phyloP scores from a whole-genome alignment of 164 flowering plant species.

The Aristolochia fimbriata region DNA sequence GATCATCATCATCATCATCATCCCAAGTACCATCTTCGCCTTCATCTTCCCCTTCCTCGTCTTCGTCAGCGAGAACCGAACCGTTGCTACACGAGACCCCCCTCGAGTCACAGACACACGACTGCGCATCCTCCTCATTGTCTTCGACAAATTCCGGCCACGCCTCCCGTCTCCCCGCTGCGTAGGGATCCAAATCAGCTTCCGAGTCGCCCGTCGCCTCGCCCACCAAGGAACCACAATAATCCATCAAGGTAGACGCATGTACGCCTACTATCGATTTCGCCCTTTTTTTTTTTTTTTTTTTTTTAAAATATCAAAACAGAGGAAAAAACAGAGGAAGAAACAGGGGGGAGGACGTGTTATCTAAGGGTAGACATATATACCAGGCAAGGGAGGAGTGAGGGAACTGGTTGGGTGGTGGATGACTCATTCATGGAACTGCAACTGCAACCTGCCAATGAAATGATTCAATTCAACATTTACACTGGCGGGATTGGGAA shows the following conservation, averaged over 20 bases:
- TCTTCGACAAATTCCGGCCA: neutral
- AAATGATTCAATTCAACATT: too few species aligned
- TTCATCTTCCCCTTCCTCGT: neutral
- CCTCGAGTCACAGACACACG: slow-evolving; percentile 7
- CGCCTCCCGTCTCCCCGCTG: neutral
- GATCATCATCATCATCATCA: neutral
- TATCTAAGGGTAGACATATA: too few species aligned
- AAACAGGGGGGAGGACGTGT: too few species aligned
- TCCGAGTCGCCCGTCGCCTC: slow-evolving; percentile 21
- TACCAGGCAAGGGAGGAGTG: too few species aligned
- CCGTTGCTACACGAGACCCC: neutral
- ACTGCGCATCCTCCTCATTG: slow-evolving; percentile 11
- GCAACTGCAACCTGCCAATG: too few species aligned
- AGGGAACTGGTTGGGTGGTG: too few species aligned
- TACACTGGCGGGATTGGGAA: too few species aligned
- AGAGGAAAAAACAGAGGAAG: too few species aligned
- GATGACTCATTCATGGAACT: too few species aligned
- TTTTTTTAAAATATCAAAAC: too few species aligned
- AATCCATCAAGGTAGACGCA: neutral
- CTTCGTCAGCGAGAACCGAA: neutral
- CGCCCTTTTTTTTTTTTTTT: too few species aligned
- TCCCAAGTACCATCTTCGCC: neutral
- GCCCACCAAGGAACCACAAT: slow-evolving; percentile 2
- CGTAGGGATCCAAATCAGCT: neutral
- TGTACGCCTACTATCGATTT: neutral